Evolutionary conservation across 371 early-diverging fungal genomes (phyloP), one percentile per base, ranked within the genome.

Genomic region (Mortierella sp.): DNA sequence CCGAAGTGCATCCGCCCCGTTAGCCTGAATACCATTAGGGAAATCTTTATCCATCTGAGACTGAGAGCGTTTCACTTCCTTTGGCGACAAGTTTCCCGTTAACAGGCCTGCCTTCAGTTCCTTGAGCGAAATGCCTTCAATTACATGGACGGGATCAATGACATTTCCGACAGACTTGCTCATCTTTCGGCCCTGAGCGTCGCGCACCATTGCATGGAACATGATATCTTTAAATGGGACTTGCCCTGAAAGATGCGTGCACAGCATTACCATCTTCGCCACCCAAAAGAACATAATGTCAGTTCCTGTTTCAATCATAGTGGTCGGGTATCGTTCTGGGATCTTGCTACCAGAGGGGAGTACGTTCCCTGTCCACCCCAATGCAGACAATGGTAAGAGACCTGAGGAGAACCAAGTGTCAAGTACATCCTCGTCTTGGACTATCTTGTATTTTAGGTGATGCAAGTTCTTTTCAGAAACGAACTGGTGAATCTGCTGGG

Each of bases 221-320:
- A 87, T 85, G 15, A 96, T 91, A 31, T 91, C 89, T 40, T 94
- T 92, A 88, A 99, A 99, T 0, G 99, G 97, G 3, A 89, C 75
- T 61, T 90, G 66, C 10, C 90, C 92, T 3, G 96, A 89, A 66
- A 99, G 90, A 73, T 98, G 90, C 42, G 95, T 91, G 65, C 96
- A 92, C 59, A 99, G 83, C 99, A 99, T 99, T 4, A 96, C 96
- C 99, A 99, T 99, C 60, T 99, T 90, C 10, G 99, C 98, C 13
- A 99, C 98, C 99, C 99, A 99, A 83, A 99, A 99, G 88, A 99
- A 99, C 57, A 99, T 83, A 80, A 99, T 99, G 86, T 99, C 99
- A 72, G 89, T 91, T 0, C 99, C 99, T 29, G 99, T 99, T 84
- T 99, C 99, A 77, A 99, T 89, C 12, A 99, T 72, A 28, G 93